These are phyloP conservation scores for Euclidium syriacum DNA, from an alignment of 345 rosid species.

Conservation along the genomic window DNA sequence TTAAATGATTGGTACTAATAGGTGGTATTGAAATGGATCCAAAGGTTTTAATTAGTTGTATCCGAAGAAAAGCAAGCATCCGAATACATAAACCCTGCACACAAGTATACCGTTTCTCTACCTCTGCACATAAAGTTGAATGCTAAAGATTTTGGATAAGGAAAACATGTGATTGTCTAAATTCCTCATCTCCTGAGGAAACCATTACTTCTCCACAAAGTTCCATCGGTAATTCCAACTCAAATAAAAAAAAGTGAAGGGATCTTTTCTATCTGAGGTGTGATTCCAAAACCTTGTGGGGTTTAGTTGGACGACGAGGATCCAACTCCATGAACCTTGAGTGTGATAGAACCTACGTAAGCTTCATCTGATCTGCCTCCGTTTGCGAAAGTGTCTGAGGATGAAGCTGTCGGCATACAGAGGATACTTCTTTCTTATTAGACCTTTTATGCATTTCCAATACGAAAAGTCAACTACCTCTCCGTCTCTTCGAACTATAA, in stretches of 20 bases:
- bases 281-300: slow-evolving; percentile 24
- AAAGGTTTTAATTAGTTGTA: too few species aligned
- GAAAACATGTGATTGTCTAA: slow-evolving; percentile 6
- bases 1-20: too few species aligned
- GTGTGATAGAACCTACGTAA: slow-evolving; percentile 26
- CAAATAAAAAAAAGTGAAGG: slow-evolving; percentile 1
- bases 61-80: too few species aligned
- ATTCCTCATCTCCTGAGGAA: slow-evolving; percentile 11
- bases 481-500: slow-evolving; percentile 81
- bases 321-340: slow-evolving; percentile 2
- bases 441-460: slow-evolving; percentile 96
- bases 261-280: slow-evolving; percentile 11
- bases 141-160: slow-evolving; percentile 4
- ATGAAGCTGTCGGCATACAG: slow-evolving; percentile 86
- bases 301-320: background rate
- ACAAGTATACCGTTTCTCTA: background rate
- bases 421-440: slow-evolving; percentile 88
- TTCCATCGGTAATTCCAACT: slow-evolving; percentile 19
- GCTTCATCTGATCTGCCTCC: slow-evolving; percentile 43
- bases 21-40: too few species aligned
- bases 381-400: slow-evolving; percentile 73
- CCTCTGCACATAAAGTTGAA: slow-evolving; percentile 5
- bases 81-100: background rate
- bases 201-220: slow-evolving; percentile 6
- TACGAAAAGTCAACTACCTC: slow-evolving; percentile 76